These are phyloP conservation scores for Firmiana major DNA, from an alignment of 345 rosid genomes.

Conservation along the genomic window DNA sequence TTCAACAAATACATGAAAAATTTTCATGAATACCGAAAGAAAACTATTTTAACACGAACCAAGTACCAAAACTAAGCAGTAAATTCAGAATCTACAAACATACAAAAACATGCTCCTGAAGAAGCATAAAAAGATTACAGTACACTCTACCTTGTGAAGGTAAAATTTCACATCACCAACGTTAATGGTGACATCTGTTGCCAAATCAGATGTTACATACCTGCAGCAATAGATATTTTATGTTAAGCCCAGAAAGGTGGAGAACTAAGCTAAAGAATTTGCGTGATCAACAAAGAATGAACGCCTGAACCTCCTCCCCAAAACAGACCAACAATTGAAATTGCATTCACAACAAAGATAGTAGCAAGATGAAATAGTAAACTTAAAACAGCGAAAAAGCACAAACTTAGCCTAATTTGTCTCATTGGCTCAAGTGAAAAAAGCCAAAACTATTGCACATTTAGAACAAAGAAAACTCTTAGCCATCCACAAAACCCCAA, in stretches of 20 bases:
- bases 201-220: slow-evolving; percentile 68
- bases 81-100: not conserved
- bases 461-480: not conserved
- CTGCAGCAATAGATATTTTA: slow-evolving; percentile 37
- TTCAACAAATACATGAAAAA: not conserved
- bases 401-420: not conserved
- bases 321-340: not conserved
- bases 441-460: too few species aligned
- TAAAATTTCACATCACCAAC: slow-evolving; percentile 74
- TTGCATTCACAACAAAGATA: not conserved
- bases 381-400: not conserved
- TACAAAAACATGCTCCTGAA: not conserved
- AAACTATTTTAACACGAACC: not conserved
- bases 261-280: not conserved
- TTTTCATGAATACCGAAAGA: not conserved
- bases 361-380: not conserved
- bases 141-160: slow-evolving; percentile 74
- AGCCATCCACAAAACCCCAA: not conserved
- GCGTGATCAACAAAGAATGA: not conserved
- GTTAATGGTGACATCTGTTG: slow-evolving; percentile 60
- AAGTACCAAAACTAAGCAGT: not conserved
- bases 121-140: not conserved
- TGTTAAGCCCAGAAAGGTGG: slow-evolving; percentile 15
- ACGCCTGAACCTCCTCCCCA: not conserved
- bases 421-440: not conserved